Evolutionary conservation across 225 moss, liverwort and hornwort genomes (phyloP), one percentile per base, ranked within the genome.

Genomic region (Takakia lepidozioides): DNA sequence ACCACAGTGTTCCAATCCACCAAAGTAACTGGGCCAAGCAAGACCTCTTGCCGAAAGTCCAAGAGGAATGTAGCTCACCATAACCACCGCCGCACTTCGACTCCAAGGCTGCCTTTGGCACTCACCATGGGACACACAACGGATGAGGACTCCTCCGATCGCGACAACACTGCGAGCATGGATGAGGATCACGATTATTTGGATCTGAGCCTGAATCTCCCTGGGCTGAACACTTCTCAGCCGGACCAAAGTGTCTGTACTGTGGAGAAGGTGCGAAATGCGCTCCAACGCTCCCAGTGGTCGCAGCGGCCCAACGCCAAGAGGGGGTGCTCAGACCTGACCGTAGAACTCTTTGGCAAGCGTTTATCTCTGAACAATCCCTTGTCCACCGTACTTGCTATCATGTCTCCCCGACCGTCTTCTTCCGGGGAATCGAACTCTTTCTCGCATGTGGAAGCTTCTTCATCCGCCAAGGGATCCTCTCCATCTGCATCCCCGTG

Each of bases 181-280:
- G 36, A 38, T 17, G 62, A 58, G 25, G 48, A 48, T 13, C 18
- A 59, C 17, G 60, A 72, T 21, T 72, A 50, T 2, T 5, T 77
- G 58, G 68, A 77, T 15, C 46, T 77, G 45, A 60, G 68, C 8
- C 68, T 77, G 5, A 60, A 60, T 28, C 49, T 64, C 8, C 76
- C 71, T 2, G 76, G 71, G 1, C 44, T 26, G 5, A 26, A 29
- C 14, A 27, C 64, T 1, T 29, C 42, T 13, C 63, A 70, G 35
- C 73, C 60, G 25, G 57, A 61, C 42, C 43, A 51, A 4, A 74
- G 84, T 22, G 77, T 81, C 14, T 84, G 84, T 57, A 84, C 84
- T 1, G 57, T 88, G 58, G 81, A 78, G 60, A 78, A 81, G 41
- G 87, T 84, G 14, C 69, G 70, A 2, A 51, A 43, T 39, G 84